These are phyloP conservation scores for Acanthamoeba triangularis DNA, from an alignment of 208 protist genomes.

Conservation along the genomic window DNA sequence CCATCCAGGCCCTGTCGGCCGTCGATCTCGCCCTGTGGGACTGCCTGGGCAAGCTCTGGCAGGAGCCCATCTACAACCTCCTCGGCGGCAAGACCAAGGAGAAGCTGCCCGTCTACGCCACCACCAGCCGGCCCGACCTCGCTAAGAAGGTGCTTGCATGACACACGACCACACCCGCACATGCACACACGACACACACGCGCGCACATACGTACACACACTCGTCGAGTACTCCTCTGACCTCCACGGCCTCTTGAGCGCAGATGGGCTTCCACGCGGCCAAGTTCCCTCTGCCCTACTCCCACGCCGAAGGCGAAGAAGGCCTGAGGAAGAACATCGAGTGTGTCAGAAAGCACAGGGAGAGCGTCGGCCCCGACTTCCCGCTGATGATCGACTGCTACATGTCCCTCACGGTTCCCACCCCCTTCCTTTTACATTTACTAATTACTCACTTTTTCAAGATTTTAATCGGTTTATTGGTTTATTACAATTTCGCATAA, in stretches of 20 bases:
- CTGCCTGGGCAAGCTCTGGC: slow-evolving; percentile 83
- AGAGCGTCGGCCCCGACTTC: slow-evolving; percentile 84
- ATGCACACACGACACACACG: background rate
- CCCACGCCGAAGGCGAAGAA: slow-evolving; percentile 86
- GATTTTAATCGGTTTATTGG: background rate
- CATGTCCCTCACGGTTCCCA: slow-evolving; percentile 84
- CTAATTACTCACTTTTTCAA: background rate
- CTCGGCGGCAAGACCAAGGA: slow-evolving; percentile 89
- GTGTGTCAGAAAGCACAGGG: slow-evolving; percentile 75
- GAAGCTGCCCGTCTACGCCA: slow-evolving; percentile 86
- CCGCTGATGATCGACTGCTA: slow-evolving; percentile 88
- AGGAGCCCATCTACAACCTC: slow-evolving; percentile 88
- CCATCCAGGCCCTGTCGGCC: slow-evolving; percentile 87
- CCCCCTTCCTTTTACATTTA: background rate
- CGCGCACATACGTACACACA: background rate
- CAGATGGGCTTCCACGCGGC: slow-evolving; percentile 82
- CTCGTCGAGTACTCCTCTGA: too few relatives aligned
- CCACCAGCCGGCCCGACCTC: slow-evolving; percentile 82
- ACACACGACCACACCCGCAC: background rate
- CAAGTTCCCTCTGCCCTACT: slow-evolving; percentile 89
- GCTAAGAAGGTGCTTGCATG: slow-evolving; percentile 78
- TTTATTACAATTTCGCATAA: background rate
- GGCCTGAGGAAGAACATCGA: slow-evolving; percentile 86
- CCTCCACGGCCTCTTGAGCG: background rate
- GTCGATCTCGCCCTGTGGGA: slow-evolving; percentile 89